Evolutionary conservation across 768 basidiomycete species (phyloP).

Genomic region (Phanerochaete carnosa): DNA sequence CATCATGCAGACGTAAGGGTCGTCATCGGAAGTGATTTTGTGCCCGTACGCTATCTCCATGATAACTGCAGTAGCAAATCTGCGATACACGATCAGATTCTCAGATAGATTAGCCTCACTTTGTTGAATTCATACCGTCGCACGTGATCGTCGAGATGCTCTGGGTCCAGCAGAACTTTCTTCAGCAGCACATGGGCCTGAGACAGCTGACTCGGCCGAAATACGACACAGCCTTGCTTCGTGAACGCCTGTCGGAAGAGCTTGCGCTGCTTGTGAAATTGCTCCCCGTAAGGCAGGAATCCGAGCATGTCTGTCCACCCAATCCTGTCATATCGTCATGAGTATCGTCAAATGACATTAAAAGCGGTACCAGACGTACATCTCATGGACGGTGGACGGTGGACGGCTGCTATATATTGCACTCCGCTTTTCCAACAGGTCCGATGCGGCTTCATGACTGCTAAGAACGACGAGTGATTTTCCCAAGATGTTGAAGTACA

Average conservation of each 20-base stretch:
- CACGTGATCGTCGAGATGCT: conserved; percentile 16
- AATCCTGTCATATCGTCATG: conserved; percentile 4
- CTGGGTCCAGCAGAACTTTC: conserved; percentile 24
- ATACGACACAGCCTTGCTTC: conserved; percentile 13
- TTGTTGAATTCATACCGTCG: background rate
- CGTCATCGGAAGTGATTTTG: conserved; percentile 26
- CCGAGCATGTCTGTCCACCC: conserved; percentile 17
- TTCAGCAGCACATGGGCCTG: conserved; percentile 24
- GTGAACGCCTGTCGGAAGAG: background rate
- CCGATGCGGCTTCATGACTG: conserved; percentile 27
- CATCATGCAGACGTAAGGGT: conserved; percentile 26
- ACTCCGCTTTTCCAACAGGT: conserved; percentile 36
- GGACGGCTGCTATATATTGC: conserved; percentile 37
- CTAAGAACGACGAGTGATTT: conserved; percentile 31
- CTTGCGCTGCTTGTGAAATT: conserved; percentile 18
- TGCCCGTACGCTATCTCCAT: conserved; percentile 32
- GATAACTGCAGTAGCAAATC: conserved; percentile 26
- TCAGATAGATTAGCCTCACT: background rate
- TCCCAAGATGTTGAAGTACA: conserved; percentile 30
- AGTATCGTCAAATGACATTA: background rate
- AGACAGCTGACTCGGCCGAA: conserved; percentile 20
- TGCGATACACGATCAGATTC: background rate
- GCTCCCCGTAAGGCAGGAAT: conserved; percentile 17
- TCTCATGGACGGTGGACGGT: conserved; percentile 20
- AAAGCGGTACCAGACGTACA: conserved; percentile 6